Base-by-base conservation (phyloP, 2,329 filamentous ascomycete genomes). In the Raffaelea arxii region DNA sequence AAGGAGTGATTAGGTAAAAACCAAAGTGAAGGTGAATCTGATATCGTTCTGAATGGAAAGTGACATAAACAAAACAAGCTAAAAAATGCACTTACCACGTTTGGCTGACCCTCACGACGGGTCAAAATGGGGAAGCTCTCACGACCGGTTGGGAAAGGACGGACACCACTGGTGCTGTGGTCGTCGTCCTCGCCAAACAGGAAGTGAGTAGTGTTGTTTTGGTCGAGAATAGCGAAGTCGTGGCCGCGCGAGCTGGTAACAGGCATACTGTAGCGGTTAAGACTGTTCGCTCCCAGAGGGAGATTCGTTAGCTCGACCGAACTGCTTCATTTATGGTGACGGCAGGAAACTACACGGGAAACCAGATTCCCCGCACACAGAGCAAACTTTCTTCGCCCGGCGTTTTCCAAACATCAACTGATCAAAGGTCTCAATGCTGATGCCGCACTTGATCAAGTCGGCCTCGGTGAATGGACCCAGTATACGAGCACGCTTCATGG, bases 241-340 rank as follows among this genome's bases (percentile, higher is more conserved):
- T 84, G 80, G 56, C 74, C 80, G 54, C 83, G 78, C 54, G 81
- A 78, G 50, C 77, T 76, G 41, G 84, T 87, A 44, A 91, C 85
- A 25, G 91, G 91, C 85, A 96, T 90, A 4, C 91, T 96, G 65
- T 94, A 94, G 53, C 91, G 84, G 62, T 95, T 94, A 50, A 83
- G 74, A 55, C 87, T 94, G 30, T n/a, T 14, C 6, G 32, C 16
- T 5, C 38, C n/a, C n/a, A n/a, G n/a, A n/a, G n/a, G n/a, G n/a
- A n/a, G n/a, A n/a, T n/a, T n/a, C n/a, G n/a, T n/a, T n/a, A n/a
- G n/a, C n/a, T n/a, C n/a, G n/a, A n/a, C n/a, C n/a, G n/a, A n/a
- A n/a, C n/a, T n/a, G n/a, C n/a, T n/a, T n/a, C n/a, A n/a, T n/a
- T n/a, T n/a, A n/a, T n/a, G n/a, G n/a, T n/a, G n/a, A n/a, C n/a